Evolutionary conservation across 768 basidiomycete genomes (phyloP), one percentile per base, ranked within the genome.

Genomic region (Lyophyllum shimeji): DNA sequence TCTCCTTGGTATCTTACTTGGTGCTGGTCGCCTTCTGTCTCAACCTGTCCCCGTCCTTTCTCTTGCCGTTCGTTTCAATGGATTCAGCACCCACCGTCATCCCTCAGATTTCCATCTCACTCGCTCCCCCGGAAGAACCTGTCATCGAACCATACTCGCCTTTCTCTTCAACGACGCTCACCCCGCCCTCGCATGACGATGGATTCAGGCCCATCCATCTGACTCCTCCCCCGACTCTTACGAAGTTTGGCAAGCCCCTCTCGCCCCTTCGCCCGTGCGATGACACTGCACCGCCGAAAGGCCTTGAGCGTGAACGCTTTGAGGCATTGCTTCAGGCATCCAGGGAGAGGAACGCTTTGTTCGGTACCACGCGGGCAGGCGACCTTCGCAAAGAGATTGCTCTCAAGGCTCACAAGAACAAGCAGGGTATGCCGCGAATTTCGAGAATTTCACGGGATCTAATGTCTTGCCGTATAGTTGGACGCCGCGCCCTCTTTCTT

Each of bases 351-450:
- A 82, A 81, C 63, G 69, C 74, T 17, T 65, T 67, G 23, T 54
- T 77, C 12, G 76, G 75, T 39, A 68, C 67, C 44, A 86, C 79
- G 69, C 80, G 72, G 67, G 69, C 70, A 24, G 74, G 74, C 20
- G 82, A 89, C 71, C 78, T 92, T 49, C 83, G 87, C 60, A 89
- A 84, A 71, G 86, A 91, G 71, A 82, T 89, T 48, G 85, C 86
- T 11, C 70, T 87, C 54, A 89, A 85, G 69, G 80, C 79, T 49
- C 89, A 90, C 71, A 82, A 78, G 73, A 82, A 78, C 66, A 90
- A 87, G 74, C 87, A 90, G 71, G 74, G 91, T 92, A 68, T 62
- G 81, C 76, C 7, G 24, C 7, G 50, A 27, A 59, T 27, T 15
- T 20, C 24, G 29, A 12, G 9, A 24, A n/a, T 20, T 23, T 25